Percentiles rank a stretch among this genome's conserved stretches.
These are phyloP conservation scores for Globisporangium nunn DNA, from an alignment of 352 stramenopile genomes.

Conservation along the genomic window DNA sequence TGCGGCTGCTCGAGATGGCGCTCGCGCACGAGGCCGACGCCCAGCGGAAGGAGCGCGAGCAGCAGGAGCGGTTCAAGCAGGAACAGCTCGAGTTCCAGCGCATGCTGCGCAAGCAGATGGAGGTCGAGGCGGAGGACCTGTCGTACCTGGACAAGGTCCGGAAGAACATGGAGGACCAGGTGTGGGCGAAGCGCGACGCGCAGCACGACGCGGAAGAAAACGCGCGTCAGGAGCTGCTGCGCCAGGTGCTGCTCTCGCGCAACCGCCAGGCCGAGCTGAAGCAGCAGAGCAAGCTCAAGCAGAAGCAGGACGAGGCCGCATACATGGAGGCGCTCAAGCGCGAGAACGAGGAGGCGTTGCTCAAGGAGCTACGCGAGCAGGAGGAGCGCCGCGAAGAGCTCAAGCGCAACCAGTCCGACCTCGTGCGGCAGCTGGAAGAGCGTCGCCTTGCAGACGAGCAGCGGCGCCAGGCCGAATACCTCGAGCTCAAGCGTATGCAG, in stretches of 20 bases:
- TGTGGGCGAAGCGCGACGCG: conserved; percentile 71
- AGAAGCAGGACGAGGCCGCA: conserved; percentile 38
- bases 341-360: conserved; percentile 65
- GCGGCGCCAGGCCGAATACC: conserved; percentile 56
- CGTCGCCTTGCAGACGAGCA: conserved; percentile 40
- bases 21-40: conserved; percentile 54
- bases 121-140: conserved; percentile 57
- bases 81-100: conserved; percentile 72
- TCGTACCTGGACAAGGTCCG: conserved; percentile 63
- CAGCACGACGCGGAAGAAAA: conserved; percentile 66
- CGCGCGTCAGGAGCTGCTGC: conserved; percentile 61
- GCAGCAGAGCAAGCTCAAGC: conserved; percentile 21
- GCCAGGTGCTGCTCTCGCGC: conserved; percentile 57
- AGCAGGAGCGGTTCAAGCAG: conserved; percentile 56
- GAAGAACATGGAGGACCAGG: conserved; percentile 73
- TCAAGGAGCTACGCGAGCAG: conserved; percentile 74
- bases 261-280: conserved; percentile 50
- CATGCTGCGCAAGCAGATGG: conserved; percentile 73
- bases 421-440: conserved; percentile 54
- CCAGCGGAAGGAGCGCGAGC: conserved; percentile 45
- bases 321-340: conserved; percentile 64
- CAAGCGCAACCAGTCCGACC: conserved; percentile 60
- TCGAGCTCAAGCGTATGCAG: conserved; percentile 77
- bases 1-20: conserved; percentile 45
- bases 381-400: conserved; percentile 52